phyloP scores from a whole-genome alignment of 139 green algal species.

The Volvox africanus region DNA sequence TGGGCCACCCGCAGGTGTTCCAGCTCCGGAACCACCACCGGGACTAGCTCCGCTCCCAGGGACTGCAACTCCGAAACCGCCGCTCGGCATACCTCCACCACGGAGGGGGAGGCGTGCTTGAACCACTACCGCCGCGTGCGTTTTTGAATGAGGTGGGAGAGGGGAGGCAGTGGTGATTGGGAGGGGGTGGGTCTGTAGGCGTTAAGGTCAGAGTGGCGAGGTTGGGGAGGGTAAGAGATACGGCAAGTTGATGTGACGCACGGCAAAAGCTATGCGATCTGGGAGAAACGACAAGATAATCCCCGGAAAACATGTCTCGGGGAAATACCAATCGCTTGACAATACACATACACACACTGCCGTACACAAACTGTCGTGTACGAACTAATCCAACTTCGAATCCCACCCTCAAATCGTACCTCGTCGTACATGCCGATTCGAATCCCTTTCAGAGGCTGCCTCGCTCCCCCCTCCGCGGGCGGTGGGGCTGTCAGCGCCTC shows the following conservation, averaged over 20 bases:
- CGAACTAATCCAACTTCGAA: too few relatives aligned
- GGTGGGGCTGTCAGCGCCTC: not conserved
- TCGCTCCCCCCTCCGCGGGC: not conserved
- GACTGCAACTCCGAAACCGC: conserved; percentile 51
- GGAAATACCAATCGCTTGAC: too few relatives aligned
- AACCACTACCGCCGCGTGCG: conserved; percentile 68
- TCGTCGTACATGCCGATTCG: conserved; percentile 65
- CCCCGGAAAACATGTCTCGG: too few relatives aligned
- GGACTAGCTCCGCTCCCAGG: conserved; percentile 59
- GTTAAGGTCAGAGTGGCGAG: not conserved
- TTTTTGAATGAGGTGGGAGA: not conserved
- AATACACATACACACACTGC: too few relatives aligned
- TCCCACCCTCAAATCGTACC: conserved; percentile 6
- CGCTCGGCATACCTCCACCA: conserved; percentile 55
- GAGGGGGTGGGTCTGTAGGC: not conserved
- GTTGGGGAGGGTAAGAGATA: not conserved
- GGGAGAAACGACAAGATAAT: too few relatives aligned
- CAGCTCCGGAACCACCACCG: conserved; percentile 78
- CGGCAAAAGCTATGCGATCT: too few relatives aligned
- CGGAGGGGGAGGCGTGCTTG: conserved; percentile 65
- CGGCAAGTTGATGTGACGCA: too few relatives aligned
- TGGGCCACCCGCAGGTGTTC: conserved; percentile 76
- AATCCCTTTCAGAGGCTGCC: conserved; percentile 59
- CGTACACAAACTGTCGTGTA: too few relatives aligned
- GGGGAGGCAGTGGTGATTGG: not conserved